A percentile compares a stretch with the other conserved stretches of the same genome.
Conservation (phyloP, 345 rosid genomes). For the Rhodomyrtus tomentosa region DNA sequence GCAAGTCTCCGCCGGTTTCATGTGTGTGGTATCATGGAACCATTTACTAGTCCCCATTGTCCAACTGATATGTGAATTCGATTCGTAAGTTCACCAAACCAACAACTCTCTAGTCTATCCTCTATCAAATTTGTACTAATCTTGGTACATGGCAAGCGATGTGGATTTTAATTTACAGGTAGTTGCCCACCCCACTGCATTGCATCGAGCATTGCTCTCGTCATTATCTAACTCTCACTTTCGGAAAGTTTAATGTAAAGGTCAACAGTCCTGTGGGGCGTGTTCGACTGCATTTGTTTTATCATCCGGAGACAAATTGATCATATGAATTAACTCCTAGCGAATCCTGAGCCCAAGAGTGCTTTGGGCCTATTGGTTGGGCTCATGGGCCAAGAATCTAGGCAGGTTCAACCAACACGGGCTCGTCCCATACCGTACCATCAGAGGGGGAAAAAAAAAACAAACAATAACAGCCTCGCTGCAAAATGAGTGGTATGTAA, state of each 20-base stretch:
- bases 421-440: background rate
- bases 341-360: background rate
- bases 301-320: background rate
- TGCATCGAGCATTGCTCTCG: background rate
- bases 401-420: background rate
- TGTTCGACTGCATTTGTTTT: background rate
- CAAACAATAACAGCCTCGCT: no score
- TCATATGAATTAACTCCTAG: background rate
- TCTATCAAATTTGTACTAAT: background rate
- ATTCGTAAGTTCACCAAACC: background rate
- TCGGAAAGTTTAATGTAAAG: background rate
- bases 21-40: background rate
- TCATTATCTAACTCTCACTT: background rate
- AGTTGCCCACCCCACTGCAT: background rate
- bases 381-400: background rate
- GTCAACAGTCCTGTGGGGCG: background rate
- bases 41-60: background rate
- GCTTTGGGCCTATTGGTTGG: background rate
- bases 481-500: background rate
- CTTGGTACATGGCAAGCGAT: background rate
- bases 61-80: background rate
- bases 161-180: background rate
- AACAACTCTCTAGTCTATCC: background rate
- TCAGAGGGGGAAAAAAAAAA: background rate
- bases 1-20: background rate